Base-by-base conservation (phyloP, 2,329 filamentous ascomycete species). In the Pseudogymnoascus sp. region DNA sequence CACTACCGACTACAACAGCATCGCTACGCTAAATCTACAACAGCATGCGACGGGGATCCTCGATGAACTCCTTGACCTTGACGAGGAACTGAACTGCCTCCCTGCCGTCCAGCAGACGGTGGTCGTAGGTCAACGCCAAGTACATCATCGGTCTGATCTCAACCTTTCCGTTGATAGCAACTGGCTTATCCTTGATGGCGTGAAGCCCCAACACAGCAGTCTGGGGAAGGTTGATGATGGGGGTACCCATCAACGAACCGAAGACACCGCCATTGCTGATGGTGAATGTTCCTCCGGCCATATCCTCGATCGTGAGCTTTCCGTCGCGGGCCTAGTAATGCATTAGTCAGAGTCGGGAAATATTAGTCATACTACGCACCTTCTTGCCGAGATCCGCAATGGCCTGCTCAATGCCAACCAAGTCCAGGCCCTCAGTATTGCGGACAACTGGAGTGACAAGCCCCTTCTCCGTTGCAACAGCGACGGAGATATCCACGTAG, bases 91-190 rank as follows among this genome's bases (percentile, higher is more conserved):
- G 95, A 42, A 96, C 92, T 57, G 93, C 95, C 80, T 97, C 93
- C 74, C 93, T 86, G 61, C 95, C 95, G 76, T 97, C 95, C 23
- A 99, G 82, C 60, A 99, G 85, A 74, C 95, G 90, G 79, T 99
- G 95, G 76, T 99, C 95, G 74, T 99, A 99, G 12, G 95, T 99
- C 65, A 99, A 83, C 45, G 95, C 95, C 68, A 99, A 85, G 77
- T 96, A 97, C 95, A 99, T 99, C 92, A 99, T 97, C n/a, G 95
- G 95, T 69, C 95, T 86, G 70, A 96, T 90, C 77, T 97, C 93
- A 64, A 97, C 82, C 81, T 97, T 96, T 73, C 95, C 95, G 73
- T 97, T 92, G 66, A 97, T 82, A 26, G 84, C 93, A 62, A 97
- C 86, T 2, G 93, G 87, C 72, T 89, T 90, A 63, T 99, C 92